Evolutionary conservation across 106 monocot species (phyloP), one percentile per base, ranked within the genome.

Genomic region (Narthecium ossifragum): DNA sequence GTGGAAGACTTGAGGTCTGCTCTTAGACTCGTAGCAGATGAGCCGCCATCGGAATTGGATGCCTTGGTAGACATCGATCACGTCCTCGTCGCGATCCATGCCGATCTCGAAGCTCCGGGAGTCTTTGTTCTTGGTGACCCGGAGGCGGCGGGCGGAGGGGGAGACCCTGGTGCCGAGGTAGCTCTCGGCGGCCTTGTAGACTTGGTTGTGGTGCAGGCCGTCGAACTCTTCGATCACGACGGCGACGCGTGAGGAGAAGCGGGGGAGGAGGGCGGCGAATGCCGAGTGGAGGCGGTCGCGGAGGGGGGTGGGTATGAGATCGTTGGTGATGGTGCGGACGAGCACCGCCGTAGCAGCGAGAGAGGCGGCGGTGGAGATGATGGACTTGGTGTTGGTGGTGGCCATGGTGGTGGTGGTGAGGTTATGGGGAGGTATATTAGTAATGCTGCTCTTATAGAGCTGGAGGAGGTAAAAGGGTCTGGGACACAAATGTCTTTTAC

Each of bases 1-100:
- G 6, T 26, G 28, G 20, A 23, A 7, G n/a, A 13, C 14, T 14
- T n/a, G 8, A 14, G 41, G 0, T 33, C 8, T 40, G 34, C 34
- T 49, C 17, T 5, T 8, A 26, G 39, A 3, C 14, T 33, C 23
- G 0, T 14, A 50, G 59, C 46, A 45, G 31, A 57, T 22, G 18
- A 67, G 18, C 23, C 27, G 61, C 78, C 78, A 79, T 40, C 26
- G 67, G 72, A 68, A 73, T 22, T 68, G 68, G 31, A 51, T 25
- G 15, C 68, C 78, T 2, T 73, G 29, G 57, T 34, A 73, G 41
- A 52, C 59, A 31, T 79, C 78, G 41, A 37, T 23, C 57, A 73
- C 51, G 59, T 73, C 78, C 53, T 79, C 53, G 29, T 59, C 73
- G 0, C 24, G 46, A 5, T 68, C 73, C 34, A 61, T 31, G 26